Evolutionary conservation across 2,329 filamentous ascomycete genomes (phyloP).

Genomic region (Trichoderma pleuroti): DNA sequence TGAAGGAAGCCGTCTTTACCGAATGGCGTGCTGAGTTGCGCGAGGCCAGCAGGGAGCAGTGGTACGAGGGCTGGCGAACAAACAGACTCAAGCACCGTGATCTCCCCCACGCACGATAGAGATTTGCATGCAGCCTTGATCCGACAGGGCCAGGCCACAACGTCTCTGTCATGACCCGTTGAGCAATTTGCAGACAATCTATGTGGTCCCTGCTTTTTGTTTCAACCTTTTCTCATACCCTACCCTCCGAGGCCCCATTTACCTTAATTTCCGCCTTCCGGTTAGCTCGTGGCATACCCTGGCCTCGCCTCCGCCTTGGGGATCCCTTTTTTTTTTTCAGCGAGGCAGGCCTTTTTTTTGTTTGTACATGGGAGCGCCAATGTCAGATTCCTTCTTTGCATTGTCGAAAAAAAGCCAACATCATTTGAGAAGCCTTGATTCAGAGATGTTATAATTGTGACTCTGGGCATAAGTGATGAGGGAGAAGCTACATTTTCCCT

Average conservation of each 20-base stretch:
- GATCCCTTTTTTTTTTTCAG: background rate
- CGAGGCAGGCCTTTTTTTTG: background rate
- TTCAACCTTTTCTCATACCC: background rate
- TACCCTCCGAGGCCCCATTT: background rate
- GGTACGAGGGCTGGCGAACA: slow-evolving; percentile 95
- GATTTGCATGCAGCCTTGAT: background rate
- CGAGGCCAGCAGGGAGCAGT: slow-evolving; percentile 84
- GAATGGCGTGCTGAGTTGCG: slow-evolving; percentile 92
- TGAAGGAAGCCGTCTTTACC: slow-evolving; percentile 88
- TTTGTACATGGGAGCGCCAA: background rate
- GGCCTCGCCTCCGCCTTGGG: background rate
- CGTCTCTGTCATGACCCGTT: slow-evolving; percentile 16
- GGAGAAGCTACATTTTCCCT: background rate
- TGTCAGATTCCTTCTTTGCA: background rate
- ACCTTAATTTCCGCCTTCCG: slow-evolving; percentile 1
- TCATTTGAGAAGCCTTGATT: background rate
- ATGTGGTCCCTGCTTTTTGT: background rate
- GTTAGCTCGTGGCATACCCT: background rate
- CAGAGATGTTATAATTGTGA: background rate
- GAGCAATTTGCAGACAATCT: background rate
- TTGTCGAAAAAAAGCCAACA: background rate
- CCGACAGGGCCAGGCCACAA: background rate
- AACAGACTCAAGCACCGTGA: slow-evolving; percentile 58
- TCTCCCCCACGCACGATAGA: slow-evolving; percentile 36
- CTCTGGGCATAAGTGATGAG: background rate